These are phyloP conservation scores for Akanthomyces dipterigenus DNA, from an alignment of 2,329 filamentous ascomycete species.

Conservation along the genomic window DNA sequence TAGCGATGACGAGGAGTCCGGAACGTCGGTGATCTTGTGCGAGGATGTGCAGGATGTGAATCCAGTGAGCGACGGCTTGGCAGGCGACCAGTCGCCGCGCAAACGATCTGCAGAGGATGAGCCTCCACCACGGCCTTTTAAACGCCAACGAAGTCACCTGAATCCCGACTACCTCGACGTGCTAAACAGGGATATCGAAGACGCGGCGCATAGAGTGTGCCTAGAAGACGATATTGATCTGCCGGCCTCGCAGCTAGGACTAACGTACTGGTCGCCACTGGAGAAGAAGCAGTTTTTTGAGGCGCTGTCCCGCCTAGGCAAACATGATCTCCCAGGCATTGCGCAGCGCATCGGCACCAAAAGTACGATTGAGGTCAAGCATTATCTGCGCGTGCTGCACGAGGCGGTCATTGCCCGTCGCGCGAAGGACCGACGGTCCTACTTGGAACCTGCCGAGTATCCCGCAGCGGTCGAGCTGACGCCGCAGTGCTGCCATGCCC, in stretches of 20 bases:
- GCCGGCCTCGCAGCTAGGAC: constrained; percentile 54
- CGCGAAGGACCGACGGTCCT: constrained; percentile 23
- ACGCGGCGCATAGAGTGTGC: constrained; percentile 36
- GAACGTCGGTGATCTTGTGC: constrained; percentile 12
- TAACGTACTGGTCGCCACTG: constrained; percentile 58
- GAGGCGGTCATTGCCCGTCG: constrained; percentile 37
- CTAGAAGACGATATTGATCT: constrained; percentile 26
- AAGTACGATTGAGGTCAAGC: constrained; percentile 63
- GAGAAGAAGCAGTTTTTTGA: constrained; percentile 70
- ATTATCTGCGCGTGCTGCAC: constrained; percentile 60
- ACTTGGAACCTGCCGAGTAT: constrained; percentile 47
- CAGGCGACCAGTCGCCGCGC: constrained; percentile 13
- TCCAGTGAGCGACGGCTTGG: constrained; percentile 13
- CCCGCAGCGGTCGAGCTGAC: constrained; percentile 69
- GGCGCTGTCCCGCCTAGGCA: constrained; percentile 57
- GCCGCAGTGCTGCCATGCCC: constrained; percentile 52
- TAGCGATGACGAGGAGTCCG: constrained; percentile 14
- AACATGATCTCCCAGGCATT: constrained; percentile 55
- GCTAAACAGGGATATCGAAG: constrained; percentile 52
- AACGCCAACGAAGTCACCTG: constrained; percentile 37
- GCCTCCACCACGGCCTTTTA: constrained; percentile 30
- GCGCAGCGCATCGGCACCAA: constrained; percentile 62
- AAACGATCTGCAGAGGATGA: constrained; percentile 25
- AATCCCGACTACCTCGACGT: constrained; percentile 43
- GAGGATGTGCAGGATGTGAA: constrained; percentile 7